Conservation (phyloP, 441 rosid species). For the Rhodomyrtus psidioides region DNA sequence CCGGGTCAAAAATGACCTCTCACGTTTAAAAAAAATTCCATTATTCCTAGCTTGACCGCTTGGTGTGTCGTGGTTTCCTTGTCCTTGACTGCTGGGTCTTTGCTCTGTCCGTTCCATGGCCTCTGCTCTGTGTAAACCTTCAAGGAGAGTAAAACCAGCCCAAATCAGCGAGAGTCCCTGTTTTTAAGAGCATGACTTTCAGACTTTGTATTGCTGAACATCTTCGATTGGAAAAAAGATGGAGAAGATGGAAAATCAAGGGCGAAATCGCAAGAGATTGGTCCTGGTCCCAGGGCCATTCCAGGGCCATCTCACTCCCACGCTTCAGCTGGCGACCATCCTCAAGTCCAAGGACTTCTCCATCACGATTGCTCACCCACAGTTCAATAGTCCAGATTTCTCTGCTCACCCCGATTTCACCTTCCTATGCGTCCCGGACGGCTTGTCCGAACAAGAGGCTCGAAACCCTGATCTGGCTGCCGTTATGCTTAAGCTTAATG, state of each 20-base stretch:
- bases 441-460: not conserved
- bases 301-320: constrained; percentile 33
- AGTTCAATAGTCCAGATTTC: constrained; percentile 16
- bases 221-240: not conserved
- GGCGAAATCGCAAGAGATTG: not conserved
- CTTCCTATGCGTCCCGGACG: constrained; percentile 8
- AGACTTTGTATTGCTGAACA: not conserved
- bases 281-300: constrained; percentile 29
- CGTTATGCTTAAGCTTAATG: not conserved
- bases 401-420: constrained; percentile 8
- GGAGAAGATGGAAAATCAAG: not conserved
- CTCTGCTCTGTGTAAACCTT: not conserved
- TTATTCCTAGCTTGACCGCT: not conserved
- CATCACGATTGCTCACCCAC: constrained; percentile 16
- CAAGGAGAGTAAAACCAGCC: not conserved
- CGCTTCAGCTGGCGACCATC: constrained; percentile 31
- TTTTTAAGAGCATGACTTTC: not conserved
- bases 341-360: constrained; percentile 27
- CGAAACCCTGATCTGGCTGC: not conserved
- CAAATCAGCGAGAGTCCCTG: not conserved
- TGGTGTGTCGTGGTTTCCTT: not conserved
- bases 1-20: not conserved
- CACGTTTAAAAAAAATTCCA: not conserved
- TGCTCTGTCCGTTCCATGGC: not conserved
- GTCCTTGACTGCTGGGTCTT: not conserved